Percentiles rank a stretch among this genome's conserved stretches.
phyloP scores from a whole-genome alignment of 2,329 filamentous ascomycete genomes.

The Remersonia thermophila region DNA sequence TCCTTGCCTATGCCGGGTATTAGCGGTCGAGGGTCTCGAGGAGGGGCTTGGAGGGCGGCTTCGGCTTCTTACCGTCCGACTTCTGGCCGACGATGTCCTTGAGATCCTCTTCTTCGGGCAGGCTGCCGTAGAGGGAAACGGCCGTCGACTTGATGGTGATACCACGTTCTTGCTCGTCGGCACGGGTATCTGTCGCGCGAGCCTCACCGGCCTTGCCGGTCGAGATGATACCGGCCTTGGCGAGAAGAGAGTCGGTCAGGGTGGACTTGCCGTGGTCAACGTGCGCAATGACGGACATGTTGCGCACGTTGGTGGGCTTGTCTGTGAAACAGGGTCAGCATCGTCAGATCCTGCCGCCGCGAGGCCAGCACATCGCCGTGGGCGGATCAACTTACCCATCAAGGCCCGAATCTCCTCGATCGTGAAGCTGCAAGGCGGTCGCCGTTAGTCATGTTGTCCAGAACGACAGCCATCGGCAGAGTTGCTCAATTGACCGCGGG shows the following conservation, averaged over 20 bases:
- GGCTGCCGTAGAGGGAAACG: constrained; percentile 90
- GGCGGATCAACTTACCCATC: constrained; percentile 43
- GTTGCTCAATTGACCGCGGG: constrained; percentile 30
- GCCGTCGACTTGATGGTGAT: constrained; percentile 99
- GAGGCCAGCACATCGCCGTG: too few species aligned
- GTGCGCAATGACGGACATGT: constrained; percentile 99
- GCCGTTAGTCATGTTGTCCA: constrained; percentile 35
- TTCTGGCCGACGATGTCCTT: constrained; percentile 88
- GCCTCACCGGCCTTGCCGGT: constrained; percentile 92
- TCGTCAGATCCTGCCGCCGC: too few species aligned
- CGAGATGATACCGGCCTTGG: constrained; percentile 99
- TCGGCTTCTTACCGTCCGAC: constrained; percentile 44
- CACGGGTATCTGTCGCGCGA: constrained; percentile 91
- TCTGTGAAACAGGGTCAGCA: constrained; percentile 38
- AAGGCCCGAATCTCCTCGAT: constrained; percentile 78
- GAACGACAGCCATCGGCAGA: constrained; percentile 4
- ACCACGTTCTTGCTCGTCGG: constrained; percentile 98
- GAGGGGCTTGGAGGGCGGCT: background rate
- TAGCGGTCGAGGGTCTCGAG: constrained; percentile 1
- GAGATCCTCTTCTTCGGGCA: constrained; percentile 70
- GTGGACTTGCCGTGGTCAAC: constrained; percentile 99
- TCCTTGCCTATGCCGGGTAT: constrained; percentile 48
- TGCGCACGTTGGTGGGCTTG: constrained; percentile 66
- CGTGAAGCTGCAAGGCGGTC: constrained; percentile 66
- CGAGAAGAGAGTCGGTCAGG: constrained; percentile 96